A percentile compares a stretch with the other conserved stretches of the same genome.
phyloP scores from a whole-genome alignment of 805 yeast genomes.

The Soucietia sequanensis region DNA sequence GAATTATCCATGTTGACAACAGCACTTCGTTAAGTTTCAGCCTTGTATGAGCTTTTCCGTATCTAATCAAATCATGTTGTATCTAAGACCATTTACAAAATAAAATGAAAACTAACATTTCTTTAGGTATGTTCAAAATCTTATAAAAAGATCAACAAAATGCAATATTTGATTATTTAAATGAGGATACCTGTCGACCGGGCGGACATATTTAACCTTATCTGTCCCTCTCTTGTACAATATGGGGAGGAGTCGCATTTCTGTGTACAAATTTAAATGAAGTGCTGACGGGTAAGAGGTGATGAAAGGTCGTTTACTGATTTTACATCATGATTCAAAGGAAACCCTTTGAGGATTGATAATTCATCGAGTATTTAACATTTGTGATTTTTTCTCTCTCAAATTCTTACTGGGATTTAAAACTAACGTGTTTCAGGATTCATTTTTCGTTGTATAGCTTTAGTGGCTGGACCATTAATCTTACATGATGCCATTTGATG shows the following conservation, averaged over 20 bases:
- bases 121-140: constrained; percentile 12
- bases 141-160: neutral
- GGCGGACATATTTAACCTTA: constrained; percentile 46
- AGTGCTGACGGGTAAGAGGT: constrained; percentile 38
- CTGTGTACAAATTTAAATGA: constrained; percentile 48
- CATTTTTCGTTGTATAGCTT: constrained; percentile 18
- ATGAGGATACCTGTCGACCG: constrained; percentile 50
- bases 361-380: too few species aligned
- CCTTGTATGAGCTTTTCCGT: constrained; percentile 49
- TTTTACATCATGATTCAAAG: neutral
- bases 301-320: constrained; percentile 49
- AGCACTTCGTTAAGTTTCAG: constrained; percentile 53
- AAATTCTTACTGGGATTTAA: too few species aligned
- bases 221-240: constrained; percentile 42
- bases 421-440: constrained; percentile 14
- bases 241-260: constrained; percentile 42
- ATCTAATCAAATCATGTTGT: constrained; percentile 2
- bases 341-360: neutral
- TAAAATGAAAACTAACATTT: constrained; percentile 16
- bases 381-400: too few species aligned
- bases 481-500: constrained; percentile 3
- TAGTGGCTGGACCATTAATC: too few species aligned
- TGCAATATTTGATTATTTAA: constrained; percentile 11
- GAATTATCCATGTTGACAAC: constrained; percentile 50
- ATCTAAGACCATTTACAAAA: neutral